Evolutionary conservation across 2,329 filamentous ascomycete genomes (phyloP), one percentile per base, ranked within the genome.

Genomic region (Xylariaceae sp.): DNA sequence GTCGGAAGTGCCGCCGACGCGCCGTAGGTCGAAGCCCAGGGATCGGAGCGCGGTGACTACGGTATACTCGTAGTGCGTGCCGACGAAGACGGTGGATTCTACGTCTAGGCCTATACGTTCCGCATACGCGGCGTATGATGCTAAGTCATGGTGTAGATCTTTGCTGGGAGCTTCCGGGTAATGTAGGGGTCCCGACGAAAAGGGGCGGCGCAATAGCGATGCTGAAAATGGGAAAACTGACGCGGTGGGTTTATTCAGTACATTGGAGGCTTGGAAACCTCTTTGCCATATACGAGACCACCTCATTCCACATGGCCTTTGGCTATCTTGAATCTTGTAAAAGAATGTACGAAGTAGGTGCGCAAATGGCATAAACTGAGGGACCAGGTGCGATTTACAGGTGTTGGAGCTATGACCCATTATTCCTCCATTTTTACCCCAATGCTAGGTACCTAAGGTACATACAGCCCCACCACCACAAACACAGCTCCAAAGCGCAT

Each of bases 51-150:
- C 67, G 4, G 66, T 61, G 5, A 77, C 75, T 3, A 82, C 77
- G 0, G 72, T 80, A 68, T 92, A 92, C 64, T 93, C 88, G 68
- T 87, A 92, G 62, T 78, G 79, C 0, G 86, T 92, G 53, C 88
- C 88, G 34, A 82, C 70, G 61, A 82, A 91, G 36, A 81, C 74
- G 0, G 79, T 81, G 14, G 77, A 80, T 4, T 63, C 67, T 1
- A 69, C 64, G 51, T 79, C 73, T 19, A 89, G 71, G 1, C 74
- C 71, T 0, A 68, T 74, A 40, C 76, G 75, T 17, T 72, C 62
- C 5, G 82, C 82, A 62, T 90, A 82, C 21, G 74, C 68, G 22
- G 86, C 64, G 62, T 89, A 92, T 0, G 82, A 79, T 1, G 70
- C 54, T 4, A 89, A 72, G 57, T 85, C 76, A 53, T 79, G 68